phyloP scores from a whole-genome alignment of 2,329 filamentous ascomycete species.

The Aspergillus cejpii region DNA sequence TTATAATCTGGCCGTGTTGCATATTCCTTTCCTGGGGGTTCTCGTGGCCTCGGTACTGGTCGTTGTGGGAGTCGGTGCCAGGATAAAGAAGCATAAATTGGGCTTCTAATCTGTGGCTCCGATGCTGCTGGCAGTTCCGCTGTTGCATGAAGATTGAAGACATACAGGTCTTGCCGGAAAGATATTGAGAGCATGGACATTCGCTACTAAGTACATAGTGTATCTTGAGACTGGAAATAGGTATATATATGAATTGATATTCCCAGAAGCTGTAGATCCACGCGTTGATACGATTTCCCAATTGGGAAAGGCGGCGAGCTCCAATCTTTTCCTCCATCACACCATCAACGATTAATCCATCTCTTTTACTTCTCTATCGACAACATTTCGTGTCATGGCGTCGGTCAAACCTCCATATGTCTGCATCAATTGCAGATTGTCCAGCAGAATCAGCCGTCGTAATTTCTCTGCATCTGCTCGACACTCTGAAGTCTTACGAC shows the following conservation, averaged over 20 bases:
- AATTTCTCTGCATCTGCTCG: constrained; percentile 15
- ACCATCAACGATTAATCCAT: not conserved
- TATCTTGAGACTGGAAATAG: not conserved
- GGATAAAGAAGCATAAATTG: constrained; percentile 77
- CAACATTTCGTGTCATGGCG: constrained; percentile 17
- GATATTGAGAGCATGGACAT: no score
- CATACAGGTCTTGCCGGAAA: no score
- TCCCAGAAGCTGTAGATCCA: not conserved
- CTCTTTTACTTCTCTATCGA: constrained; percentile 3
- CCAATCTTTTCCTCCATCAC: constrained; percentile 1
- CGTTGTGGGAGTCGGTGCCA: constrained; percentile 64
- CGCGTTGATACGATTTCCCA: constrained; percentile 1
- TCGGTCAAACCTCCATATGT: constrained; percentile 25
- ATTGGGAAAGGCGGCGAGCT: constrained; percentile 12
- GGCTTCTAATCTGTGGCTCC: constrained; percentile 39
- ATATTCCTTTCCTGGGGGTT: constrained; percentile 70
- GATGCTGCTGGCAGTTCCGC: not conserved
- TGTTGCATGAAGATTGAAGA: no score
- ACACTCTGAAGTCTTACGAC: constrained; percentile 41
- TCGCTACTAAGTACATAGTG: no score
- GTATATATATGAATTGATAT: not conserved
- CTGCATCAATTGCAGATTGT: constrained; percentile 31
- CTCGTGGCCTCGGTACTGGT: constrained; percentile 60
- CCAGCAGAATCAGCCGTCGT: constrained; percentile 10
- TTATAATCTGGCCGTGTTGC: constrained; percentile 62